A percentile compares a stretch with the other conserved stretches of the same genome.
These are phyloP conservation scores for Dichomitus squalens DNA, from an alignment of 1,284 basidiomycete species.

Conservation along the genomic window DNA sequence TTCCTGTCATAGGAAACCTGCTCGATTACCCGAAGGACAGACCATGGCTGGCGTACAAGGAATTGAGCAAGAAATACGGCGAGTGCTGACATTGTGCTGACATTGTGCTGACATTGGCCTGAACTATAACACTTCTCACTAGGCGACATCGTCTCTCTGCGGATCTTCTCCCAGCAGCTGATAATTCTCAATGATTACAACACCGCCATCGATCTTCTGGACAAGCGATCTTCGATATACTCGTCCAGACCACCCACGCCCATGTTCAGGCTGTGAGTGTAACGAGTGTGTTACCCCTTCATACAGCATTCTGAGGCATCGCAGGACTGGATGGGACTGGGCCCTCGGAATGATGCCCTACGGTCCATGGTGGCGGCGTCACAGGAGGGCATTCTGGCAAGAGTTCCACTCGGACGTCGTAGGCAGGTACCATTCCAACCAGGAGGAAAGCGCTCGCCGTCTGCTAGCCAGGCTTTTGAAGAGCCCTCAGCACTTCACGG, in stretches of 20 bases:
- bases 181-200: background rate
- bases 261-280: background rate
- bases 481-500: no score
- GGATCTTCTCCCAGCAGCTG: background rate
- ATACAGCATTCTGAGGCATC: background rate
- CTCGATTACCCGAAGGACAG: no score
- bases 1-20: no score
- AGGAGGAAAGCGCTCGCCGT: no score
- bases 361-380: background rate
- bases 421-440: background rate
- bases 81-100: background rate
- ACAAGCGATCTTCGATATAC: background rate
- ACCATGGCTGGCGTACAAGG: slow-evolving; percentile 5
- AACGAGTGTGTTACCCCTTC: no score
- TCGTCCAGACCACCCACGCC: background rate
- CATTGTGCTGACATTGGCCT: background rate
- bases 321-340: background rate
- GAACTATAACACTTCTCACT: no score
- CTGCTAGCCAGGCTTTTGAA: no score
- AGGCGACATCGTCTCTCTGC: background rate
- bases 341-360: background rate
- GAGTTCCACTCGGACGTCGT: background rate
- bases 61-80: slow-evolving; percentile 9
- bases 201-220: background rate
- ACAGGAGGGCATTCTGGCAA: background rate